phyloP scores from a whole-genome alignment of 2,329 filamentous ascomycete genomes.

The Pseudogymnoascus sp. region DNA sequence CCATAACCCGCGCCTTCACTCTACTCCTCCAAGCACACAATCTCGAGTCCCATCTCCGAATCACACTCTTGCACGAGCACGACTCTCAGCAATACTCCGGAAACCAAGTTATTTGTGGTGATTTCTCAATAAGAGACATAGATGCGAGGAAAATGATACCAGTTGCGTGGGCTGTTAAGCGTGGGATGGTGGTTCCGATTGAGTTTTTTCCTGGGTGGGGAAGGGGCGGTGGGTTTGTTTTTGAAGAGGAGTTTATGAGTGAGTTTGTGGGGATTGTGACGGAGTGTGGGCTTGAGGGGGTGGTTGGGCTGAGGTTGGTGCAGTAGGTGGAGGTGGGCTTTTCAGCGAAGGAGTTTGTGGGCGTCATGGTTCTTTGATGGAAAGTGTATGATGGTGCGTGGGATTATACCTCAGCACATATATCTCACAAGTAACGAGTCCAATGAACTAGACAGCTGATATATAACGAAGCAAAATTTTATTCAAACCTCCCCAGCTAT shows the following conservation, averaged over 20 bases:
- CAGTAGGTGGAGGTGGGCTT: not conserved
- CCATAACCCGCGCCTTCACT: not conserved
- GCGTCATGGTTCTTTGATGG: not conserved
- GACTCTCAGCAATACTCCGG: not conserved
- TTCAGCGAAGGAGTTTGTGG: not conserved
- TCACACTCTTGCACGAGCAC: not conserved
- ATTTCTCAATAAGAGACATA: not conserved
- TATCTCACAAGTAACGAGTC: not conserved
- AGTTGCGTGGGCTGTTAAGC: not conserved
- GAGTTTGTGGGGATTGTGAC: not conserved
- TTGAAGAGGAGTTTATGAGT: not conserved
- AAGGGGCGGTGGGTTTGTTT: not conserved
- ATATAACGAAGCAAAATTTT: not conserved
- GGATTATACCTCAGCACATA: not conserved
- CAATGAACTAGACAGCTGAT: not conserved
- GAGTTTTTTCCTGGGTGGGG: not conserved
- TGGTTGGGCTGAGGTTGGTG: conserved; percentile 4
- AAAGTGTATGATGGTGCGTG: not conserved
- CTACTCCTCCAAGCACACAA: not conserved
- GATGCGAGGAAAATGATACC: not conserved
- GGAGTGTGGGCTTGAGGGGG: conserved; percentile 1
- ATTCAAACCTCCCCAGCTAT: not conserved
- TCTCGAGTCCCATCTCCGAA: not conserved
- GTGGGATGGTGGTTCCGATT: not conserved
- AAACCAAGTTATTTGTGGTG: not conserved